These are phyloP conservation scores for Pichia sp. DNA, from an alignment of 1,139 yeast genomes.

Conservation along the genomic window DNA sequence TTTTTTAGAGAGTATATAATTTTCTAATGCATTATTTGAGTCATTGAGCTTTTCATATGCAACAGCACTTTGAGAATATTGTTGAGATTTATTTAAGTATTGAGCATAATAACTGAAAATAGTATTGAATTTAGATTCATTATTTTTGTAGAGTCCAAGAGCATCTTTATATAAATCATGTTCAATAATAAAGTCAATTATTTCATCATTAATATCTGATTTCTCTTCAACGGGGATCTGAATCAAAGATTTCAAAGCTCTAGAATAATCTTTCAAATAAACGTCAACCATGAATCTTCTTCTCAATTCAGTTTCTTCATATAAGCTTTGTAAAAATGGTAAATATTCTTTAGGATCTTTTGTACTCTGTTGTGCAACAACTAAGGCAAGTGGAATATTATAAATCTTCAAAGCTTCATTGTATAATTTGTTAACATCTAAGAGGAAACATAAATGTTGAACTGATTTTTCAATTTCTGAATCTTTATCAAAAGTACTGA, in stretches of 20 bases:
- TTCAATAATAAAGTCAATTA: slow-evolving; percentile 60
- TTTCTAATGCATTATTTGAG: slow-evolving; percentile 54
- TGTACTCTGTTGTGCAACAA: slow-evolving; percentile 92
- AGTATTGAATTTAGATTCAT: slow-evolving; percentile 44
- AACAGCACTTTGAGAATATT: slow-evolving; percentile 67
- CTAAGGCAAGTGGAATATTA: slow-evolving; percentile 70
- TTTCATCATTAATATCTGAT: slow-evolving; percentile 45
- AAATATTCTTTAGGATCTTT: slow-evolving; percentile 96
- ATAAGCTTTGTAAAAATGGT: slow-evolving; percentile 80
- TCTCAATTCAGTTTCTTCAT: slow-evolving; percentile 58
- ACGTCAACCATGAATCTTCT: slow-evolving; percentile 76
- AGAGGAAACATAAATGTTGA: slow-evolving; percentile 81
- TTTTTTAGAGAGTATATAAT: slow-evolving; percentile 59
- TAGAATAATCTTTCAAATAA: slow-evolving; percentile 55
- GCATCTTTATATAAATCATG: slow-evolving; percentile 74
- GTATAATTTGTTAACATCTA: slow-evolving; percentile 80
- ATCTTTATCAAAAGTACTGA: slow-evolving; percentile 43
- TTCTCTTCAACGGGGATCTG: slow-evolving; percentile 32
- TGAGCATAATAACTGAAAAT: slow-evolving; percentile 60
- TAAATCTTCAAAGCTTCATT: slow-evolving; percentile 76
- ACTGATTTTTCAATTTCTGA: slow-evolving; percentile 55
- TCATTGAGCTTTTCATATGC: slow-evolving; percentile 64
- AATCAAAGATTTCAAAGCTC: slow-evolving; percentile 62
- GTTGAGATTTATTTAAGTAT: slow-evolving; percentile 45
- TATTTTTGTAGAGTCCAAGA: slow-evolving; percentile 52